Evolutionary conservation across 495 filamentous ascomycete genomes (phyloP).

Genomic region (Penicillium waksmanii): DNA sequence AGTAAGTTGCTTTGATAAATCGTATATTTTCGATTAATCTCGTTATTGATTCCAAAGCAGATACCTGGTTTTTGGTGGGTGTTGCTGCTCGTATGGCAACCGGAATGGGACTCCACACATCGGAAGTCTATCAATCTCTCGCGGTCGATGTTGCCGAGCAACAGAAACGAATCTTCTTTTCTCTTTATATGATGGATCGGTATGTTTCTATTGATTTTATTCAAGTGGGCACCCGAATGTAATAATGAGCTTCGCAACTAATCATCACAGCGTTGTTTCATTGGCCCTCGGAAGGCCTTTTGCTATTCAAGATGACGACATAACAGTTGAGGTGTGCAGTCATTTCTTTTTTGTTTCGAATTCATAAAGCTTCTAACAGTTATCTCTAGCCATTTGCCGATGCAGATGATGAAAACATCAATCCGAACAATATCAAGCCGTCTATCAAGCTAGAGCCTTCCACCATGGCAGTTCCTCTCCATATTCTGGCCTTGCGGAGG

Average conservation of each 20-base stretch:
- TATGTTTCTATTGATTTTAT: constrained; percentile 11
- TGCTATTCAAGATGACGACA: constrained; percentile 44
- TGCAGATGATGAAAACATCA: constrained; percentile 40
- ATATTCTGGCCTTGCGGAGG: constrained; percentile 38
- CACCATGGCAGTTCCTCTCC: constrained; percentile 42
- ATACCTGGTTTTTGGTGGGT: constrained; percentile 41
- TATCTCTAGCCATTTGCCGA: constrained; percentile 34
- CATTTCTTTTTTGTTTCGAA: not conserved
- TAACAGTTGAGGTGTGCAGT: constrained; percentile 35
- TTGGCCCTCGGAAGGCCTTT: constrained; percentile 45
- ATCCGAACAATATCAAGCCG: constrained; percentile 24
- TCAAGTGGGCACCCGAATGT: not conserved
- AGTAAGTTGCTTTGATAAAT: constrained; percentile 27
- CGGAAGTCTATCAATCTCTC: constrained; percentile 27
- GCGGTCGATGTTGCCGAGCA: constrained; percentile 33
- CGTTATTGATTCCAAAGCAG: constrained; percentile 10
- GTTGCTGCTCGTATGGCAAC: constrained; percentile 38
- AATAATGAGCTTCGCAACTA: not conserved
- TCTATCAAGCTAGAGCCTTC: constrained; percentile 29
- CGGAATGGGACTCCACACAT: constrained; percentile 38
- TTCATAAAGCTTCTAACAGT: constrained; percentile 1
- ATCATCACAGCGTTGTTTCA: constrained; percentile 36
- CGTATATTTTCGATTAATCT: not conserved
- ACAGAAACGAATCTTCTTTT: constrained; percentile 45
- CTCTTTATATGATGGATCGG: constrained; percentile 51